Base-by-base conservation (phyloP, 345 rosid genomes). In the Psidium guajava region DNA sequence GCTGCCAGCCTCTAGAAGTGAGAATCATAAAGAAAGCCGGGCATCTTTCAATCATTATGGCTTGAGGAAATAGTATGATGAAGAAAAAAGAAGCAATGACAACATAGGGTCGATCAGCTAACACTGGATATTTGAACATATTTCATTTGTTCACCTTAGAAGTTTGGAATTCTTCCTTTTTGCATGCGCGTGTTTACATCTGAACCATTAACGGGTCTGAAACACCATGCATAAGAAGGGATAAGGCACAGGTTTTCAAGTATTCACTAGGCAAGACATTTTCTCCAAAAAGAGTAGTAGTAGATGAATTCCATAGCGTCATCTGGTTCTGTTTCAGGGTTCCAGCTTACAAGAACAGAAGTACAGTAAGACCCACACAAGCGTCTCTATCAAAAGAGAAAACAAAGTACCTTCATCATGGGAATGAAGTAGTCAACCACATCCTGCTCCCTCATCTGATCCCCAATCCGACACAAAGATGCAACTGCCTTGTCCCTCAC, bases 401-500 rank as follows among this genome's bases (percentile, higher is more conserved):
- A 64, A 8, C 12, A 20, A 64, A 42, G 82, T 85, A 96, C 99
- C 99, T 97, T 97, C 21, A 94, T 91, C 54, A 95, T 93, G 51
- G 98, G 98, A 82, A 94, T 92, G 88, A 95, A 97, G 88, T 89
- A 88, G 54, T 95, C 94, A 6, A 94, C 95, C 88, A 94, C 89
- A 86, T 97, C 96, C 77, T 84, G 91, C 89, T 95, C 97, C 87
- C 90, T 93, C 99, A 95, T 97, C 86, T 95, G 99, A 82, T 98
- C 89, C 57, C 98, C 97, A 88, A 97, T 92, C 88, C 93, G 89
- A 89, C 98, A 95, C 75, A 97, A 90, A 2, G 98, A 94, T 85
- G 93, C 97, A 24, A 93, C 96, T 44, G 98, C 94, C 91, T 94
- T 94, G 81, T 94, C 99, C 89, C 99, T 92, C 49, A 97, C 99